Conservation (phyloP, 352 stramenopile genomes). For the Phytophthora megakarya region DNA sequence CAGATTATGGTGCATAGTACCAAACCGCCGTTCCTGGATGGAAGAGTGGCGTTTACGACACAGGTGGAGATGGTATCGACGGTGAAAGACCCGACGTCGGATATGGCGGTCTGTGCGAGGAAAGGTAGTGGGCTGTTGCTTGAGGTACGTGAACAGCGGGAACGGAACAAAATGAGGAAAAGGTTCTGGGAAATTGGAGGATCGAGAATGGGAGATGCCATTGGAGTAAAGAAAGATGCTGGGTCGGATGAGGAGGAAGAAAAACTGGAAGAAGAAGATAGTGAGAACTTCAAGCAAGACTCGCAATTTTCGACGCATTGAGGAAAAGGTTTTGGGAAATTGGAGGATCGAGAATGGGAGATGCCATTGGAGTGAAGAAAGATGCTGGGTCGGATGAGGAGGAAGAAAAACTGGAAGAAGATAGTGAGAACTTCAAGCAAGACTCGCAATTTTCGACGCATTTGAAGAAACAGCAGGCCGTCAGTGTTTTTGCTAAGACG, state of each 20-base stretch:
- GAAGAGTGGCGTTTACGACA: constrained; percentile 94
- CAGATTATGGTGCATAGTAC: constrained; percentile 98
- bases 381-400: constrained; percentile 62
- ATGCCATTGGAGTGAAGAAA: constrained; percentile 93
- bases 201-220: constrained; percentile 96
- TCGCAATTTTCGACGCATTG: constrained; percentile 98
- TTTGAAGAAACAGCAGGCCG: constrained; percentile 90
- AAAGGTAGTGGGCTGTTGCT: constrained; percentile 92
- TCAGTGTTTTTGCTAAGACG: constrained; percentile 96
- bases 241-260: constrained; percentile 69
- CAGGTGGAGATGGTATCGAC: constrained; percentile 95
- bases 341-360: constrained; percentile 96
- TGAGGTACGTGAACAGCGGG: constrained; percentile 76
- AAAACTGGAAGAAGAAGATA: constrained; percentile 45
- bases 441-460: constrained; percentile 94
- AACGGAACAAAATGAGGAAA: constrained; percentile 95
- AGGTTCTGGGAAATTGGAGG: constrained; percentile 99
- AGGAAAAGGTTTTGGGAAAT: constrained; percentile 99
- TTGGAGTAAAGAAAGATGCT: constrained; percentile 86
- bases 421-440: constrained; percentile 94
- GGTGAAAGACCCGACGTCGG: constrained; percentile 94
- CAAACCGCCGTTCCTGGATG: constrained; percentile 97
- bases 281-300: constrained; percentile 95
- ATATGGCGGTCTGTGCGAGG: constrained; percentile 95
- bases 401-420: constrained; percentile 47